phyloP scores from a whole-genome alignment of 257 asterid species.

The Lavandula angustifolia region DNA sequence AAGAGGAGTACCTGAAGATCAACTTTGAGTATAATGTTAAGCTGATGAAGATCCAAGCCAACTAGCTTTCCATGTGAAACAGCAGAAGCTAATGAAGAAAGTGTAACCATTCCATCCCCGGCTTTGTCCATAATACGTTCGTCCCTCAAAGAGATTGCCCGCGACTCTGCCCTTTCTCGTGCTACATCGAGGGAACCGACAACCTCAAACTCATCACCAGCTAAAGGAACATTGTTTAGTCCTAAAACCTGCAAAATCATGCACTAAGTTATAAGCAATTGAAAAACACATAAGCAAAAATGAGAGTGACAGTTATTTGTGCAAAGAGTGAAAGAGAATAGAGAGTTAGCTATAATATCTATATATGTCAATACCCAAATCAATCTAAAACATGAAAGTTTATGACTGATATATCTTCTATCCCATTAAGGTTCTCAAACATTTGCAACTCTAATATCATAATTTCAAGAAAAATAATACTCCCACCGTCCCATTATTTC shows the following conservation, averaged over 20 bases:
- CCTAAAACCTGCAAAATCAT: conserved; percentile 73
- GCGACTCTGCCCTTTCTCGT: conserved; percentile 72
- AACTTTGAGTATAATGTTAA: conserved; percentile 87
- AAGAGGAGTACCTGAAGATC: conserved; percentile 79
- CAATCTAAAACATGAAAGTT: neutral
- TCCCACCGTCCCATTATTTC: too few relatives aligned
- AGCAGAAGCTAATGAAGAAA: conserved; percentile 93
- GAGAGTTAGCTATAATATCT: conserved; percentile 11
- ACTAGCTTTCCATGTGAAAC: conserved; percentile 71
- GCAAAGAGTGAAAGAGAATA: conserved; percentile 1
- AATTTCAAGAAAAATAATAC: too few relatives aligned
- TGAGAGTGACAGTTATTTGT: neutral
- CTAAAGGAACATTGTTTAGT: conserved; percentile 84
- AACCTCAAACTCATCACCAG: conserved; percentile 97
- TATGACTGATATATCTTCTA: conserved; percentile 8
- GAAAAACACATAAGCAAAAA: conserved; percentile 11
- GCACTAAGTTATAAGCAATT: conserved; percentile 25
- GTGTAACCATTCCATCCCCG: conserved; percentile 93
- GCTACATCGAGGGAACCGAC: conserved; percentile 84
- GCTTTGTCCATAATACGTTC: conserved; percentile 89
- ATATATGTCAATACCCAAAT: too few relatives aligned
- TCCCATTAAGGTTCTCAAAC: neutral
- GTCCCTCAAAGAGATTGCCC: conserved; percentile 66
- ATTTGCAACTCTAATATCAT: too few relatives aligned
- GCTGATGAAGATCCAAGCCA: conserved; percentile 92